Evolutionary conservation across 2,329 filamentous ascomycete genomes (phyloP).

Genomic region (Aspergillus jensenii): DNA sequence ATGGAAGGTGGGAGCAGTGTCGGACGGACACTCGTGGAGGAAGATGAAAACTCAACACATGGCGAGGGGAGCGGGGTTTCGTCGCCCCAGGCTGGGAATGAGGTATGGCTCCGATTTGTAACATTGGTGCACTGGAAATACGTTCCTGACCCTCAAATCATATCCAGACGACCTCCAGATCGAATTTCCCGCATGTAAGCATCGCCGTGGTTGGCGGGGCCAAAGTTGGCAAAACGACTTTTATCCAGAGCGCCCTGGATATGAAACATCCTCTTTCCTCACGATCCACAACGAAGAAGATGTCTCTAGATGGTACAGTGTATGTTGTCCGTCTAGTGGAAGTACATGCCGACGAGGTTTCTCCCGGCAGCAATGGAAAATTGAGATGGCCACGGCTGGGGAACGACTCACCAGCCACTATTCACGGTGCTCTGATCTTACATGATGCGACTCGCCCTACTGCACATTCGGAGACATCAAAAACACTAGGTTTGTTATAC

Average conservation of each 20-base stretch:
- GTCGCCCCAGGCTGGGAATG: conserved; percentile 18
- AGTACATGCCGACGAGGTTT: conserved; percentile 53
- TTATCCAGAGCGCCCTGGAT: conserved; percentile 58
- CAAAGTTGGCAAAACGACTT: conserved; percentile 59
- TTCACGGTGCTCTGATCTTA: conserved; percentile 81
- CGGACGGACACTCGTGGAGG: conserved; percentile 29
- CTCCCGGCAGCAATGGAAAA: conserved; percentile 48
- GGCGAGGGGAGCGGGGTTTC: conserved; percentile 17
- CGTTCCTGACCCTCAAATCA: conserved; percentile 10
- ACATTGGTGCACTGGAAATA: neutral
- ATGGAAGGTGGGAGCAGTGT: conserved; percentile 19
- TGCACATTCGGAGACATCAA: conserved; percentile 71
- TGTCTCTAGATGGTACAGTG: conserved; percentile 56
- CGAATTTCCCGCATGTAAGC: conserved; percentile 54
- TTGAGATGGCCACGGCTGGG: conserved; percentile 53
- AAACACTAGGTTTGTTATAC: conserved; percentile 70
- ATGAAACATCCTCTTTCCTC: conserved; percentile 47
- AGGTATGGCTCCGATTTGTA: conserved; percentile 25
- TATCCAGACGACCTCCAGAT: conserved; percentile 25
- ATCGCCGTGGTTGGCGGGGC: conserved; percentile 58
- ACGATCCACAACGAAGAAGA: conserved; percentile 50
- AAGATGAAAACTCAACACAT: conserved; percentile 25
- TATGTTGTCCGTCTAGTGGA: conserved; percentile 61
- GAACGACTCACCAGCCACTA: conserved; percentile 67
- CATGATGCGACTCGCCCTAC: conserved; percentile 83